Evolutionary conservation across 306 rosid genomes (phyloP).

Genomic region (Lathyrus oleraceus): DNA sequence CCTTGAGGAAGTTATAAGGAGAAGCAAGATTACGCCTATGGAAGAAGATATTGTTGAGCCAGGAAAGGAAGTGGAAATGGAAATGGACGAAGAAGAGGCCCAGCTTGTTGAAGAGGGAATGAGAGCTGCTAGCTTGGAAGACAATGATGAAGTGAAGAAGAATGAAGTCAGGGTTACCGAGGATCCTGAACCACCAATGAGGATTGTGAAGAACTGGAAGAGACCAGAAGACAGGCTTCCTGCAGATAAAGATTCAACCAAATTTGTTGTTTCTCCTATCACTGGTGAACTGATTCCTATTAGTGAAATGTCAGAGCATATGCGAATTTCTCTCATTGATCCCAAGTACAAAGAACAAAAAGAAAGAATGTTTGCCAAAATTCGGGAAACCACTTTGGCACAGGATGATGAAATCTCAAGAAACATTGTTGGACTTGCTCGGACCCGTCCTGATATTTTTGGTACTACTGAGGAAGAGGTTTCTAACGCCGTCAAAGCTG

Average conservation of each 20-base stretch:
- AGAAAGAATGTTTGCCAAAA: constrained; percentile 97
- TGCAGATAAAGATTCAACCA: constrained; percentile 83
- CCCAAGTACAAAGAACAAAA: constrained; percentile 97
- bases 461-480: constrained; percentile 98
- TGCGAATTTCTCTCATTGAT: constrained; percentile 94
- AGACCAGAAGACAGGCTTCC: constrained; percentile 90
- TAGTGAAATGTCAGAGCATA: constrained; percentile 95
- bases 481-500: constrained; percentile 96
- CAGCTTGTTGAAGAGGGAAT: constrained; percentile 95
- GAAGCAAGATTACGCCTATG: constrained; percentile 68
- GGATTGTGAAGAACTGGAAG: constrained; percentile 98
- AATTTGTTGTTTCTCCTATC: constrained; percentile 84
- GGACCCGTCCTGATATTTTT: constrained; percentile 94
- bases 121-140: constrained; percentile 72
- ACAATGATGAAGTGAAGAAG: constrained; percentile 59
- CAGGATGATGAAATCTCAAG: constrained; percentile 92
- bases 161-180: constrained; percentile 61
- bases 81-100: constrained; percentile 96
- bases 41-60: constrained; percentile 84
- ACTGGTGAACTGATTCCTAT: constrained; percentile 86
- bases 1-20: constrained; percentile 91
- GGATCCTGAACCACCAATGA: constrained; percentile 87
- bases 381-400: constrained; percentile 95
- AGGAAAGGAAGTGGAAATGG: constrained; percentile 92
- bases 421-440: constrained; percentile 90